phyloP scores from a whole-genome alignment of 1,284 basidiomycete genomes.

The Cutaneotrichosporon spelunceum region DNA sequence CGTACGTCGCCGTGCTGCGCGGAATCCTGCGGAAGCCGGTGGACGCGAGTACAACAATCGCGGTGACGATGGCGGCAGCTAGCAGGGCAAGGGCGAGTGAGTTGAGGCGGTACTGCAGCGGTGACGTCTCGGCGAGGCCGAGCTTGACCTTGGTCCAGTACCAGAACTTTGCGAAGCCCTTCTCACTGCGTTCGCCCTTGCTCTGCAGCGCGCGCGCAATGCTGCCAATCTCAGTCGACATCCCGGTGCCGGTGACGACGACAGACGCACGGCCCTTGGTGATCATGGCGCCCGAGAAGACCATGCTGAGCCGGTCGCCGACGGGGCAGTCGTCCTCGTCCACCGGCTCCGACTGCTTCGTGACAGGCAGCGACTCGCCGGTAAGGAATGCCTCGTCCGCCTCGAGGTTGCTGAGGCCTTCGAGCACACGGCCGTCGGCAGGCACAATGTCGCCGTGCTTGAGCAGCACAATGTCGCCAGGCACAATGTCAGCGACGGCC shows the following conservation, averaged over 20 bases:
- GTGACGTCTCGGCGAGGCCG: conserved; percentile 57
- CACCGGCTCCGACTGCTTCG: conserved; percentile 56
- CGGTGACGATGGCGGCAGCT: conserved; percentile 58
- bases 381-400: conserved; percentile 67
- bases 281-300: conserved; percentile 61
- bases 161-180: conserved; percentile 47
- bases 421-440: conserved; percentile 58
- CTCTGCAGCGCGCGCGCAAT: conserved; percentile 57
- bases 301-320: conserved; percentile 52
- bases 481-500: conserved; percentile 61
- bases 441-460: conserved; percentile 62
- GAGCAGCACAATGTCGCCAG: conserved; percentile 61
- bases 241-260: conserved; percentile 62
- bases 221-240: conserved; percentile 64
- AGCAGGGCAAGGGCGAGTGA: conserved; percentile 64
- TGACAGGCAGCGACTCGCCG: conserved; percentile 66
- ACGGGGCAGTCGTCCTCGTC: conserved; percentile 54
- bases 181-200: conserved; percentile 47
- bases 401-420: conserved; percentile 56
- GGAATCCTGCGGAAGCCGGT: conserved; percentile 55
- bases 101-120: conserved; percentile 62
- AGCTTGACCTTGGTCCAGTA: conserved; percentile 50
- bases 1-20: conserved; percentile 51
- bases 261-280: conserved; percentile 64
- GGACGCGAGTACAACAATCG: conserved; percentile 60